These are phyloP conservation scores for Rostrohypoxylon terebratum DNA, from an alignment of 495 filamentous ascomycete genomes.

Conservation along the genomic window DNA sequence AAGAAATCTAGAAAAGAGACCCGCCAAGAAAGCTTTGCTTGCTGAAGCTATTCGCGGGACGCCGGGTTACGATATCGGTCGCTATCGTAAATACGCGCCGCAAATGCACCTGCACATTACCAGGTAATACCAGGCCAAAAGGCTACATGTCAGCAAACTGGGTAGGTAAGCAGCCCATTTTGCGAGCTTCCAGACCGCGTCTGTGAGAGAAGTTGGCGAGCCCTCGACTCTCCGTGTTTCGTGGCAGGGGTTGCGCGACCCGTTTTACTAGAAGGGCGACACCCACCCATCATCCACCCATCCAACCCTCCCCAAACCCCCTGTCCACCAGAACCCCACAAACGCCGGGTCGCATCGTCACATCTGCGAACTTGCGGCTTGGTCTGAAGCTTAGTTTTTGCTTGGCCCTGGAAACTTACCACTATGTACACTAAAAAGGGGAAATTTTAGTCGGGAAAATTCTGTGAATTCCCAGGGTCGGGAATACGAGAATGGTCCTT, in stretches of 20 bases:
- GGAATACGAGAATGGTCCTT: not conserved
- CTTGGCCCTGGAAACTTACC: constrained; percentile 18
- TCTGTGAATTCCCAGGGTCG: not conserved
- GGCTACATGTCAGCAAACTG: not conserved
- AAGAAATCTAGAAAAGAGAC: constrained; percentile 15
- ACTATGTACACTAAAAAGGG: not conserved
- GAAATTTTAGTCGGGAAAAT: constrained; percentile 16
- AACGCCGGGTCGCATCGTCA: constrained; percentile 24
- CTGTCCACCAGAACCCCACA: too few species aligned
- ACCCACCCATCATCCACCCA: too few species aligned
- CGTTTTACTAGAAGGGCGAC: constrained; percentile 7
- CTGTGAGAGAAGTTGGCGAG: constrained; percentile 22
- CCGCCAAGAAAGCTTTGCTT: constrained; percentile 20
- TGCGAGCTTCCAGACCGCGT: constrained; percentile 8
- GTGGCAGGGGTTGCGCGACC: constrained; percentile 28
- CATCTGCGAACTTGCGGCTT: constrained; percentile 7
- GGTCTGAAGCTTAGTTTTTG: constrained; percentile 41
- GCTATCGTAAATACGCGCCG: not conserved
- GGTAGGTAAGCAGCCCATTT: not conserved
- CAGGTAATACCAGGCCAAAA: not conserved
- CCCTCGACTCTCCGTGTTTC: constrained; percentile 36
- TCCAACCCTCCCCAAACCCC: too few species aligned
- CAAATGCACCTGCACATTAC: not conserved
- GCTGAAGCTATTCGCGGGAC: not conserved
- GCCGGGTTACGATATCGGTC: not conserved